Base-by-base conservation (phyloP, 768 basidiomycete species). In the Mycena kentingensis region DNA sequence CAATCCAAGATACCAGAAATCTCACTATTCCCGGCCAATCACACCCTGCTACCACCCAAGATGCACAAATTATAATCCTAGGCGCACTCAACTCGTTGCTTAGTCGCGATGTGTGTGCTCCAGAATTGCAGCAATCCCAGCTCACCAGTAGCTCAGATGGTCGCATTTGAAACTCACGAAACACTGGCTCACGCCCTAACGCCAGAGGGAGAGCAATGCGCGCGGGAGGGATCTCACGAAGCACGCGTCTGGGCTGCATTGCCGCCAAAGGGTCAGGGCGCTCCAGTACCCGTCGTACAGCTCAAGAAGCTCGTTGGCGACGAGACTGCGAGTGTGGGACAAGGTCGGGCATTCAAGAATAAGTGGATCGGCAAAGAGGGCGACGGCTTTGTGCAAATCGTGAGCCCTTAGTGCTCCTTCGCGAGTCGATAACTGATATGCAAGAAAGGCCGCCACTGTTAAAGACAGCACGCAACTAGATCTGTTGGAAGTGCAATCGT, bases 331-430 rank as follows among this genome's bases (percentile, higher is more conserved):
- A 97, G 95, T 73, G 82, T 98, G 51, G 97, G 97, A 1, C 97
- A 98, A 73, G 88, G 88, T 8, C 82, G 89, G 58, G 97, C 96
- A 18, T 97, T 99, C 81, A 98, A 95, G 75, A 93, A 90, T 62
- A 90, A 89, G 50, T 99, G 97, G 97, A 93, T 98, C 56, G 79
- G 77, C 19, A 98, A 98, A 70, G 89, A 96, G 58, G 92, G 90
- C 7, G 80, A 83, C 57, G 91, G 89, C 18, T 82, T 99, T 59
- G 83, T 96, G 39, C 89, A 90, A 73, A 76, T 86, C 56, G 95
- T 96, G 56, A 60, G 90, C 80, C 43, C 26, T 11, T n/a, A 56
- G 34, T 24, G 22, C 27, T n/a, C 13, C 26, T 12, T 43, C 36
- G 54, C 8, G 27, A n/a, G 37, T 36, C 27, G 34, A 16, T 22